Evolutionary conservation across 2,329 filamentous ascomycete genomes (phyloP), one percentile per base, ranked within the genome.

Genomic region (Botrytis sinoallii): DNA sequence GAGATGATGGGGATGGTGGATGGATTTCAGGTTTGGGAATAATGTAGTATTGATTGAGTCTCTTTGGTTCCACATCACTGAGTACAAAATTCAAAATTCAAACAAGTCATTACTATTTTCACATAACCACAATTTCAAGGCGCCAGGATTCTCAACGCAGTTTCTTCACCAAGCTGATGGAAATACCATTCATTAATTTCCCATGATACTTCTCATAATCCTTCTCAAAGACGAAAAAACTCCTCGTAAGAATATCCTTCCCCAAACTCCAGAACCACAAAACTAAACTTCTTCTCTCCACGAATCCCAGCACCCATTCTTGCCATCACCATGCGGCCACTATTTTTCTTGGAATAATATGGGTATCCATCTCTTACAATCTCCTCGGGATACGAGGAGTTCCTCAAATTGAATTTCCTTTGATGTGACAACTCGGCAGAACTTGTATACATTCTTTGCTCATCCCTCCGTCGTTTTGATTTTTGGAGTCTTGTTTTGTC

Each of bases 21-120:
- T 20, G 18, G 1, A 6, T 18, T 1, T 9, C 5, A 35, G 22
- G 4, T 1, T 16, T 16, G 25, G 5, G 6, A 22, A n/a, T 3
- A 25, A 7, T 12, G 9, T 48, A 48, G 8, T 46, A 22, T 3
- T 9, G 44, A 48, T 48, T 12, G 46, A 25, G 22, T 22, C 8
- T 20, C 18, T 44, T 20, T 44, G 5, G 16, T 44, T 44, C 9
- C 6, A 38, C 38, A 38, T 38, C 42, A 32, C 32, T 3, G 32
- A 32, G 32, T 32, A 32, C 32, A 32, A 32, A 32, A 4, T 4
- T 32, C 16, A 18, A 44, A 44, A 46, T 46, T 22, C 44, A 46
- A 46, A 48, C 46, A 25, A 48, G 22, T 48, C 9, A 12, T 10
- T 25, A 48, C 46, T 5, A 12, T n/a, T 52, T 52, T 48, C 48